Evolutionary conservation across 2,329 filamentous ascomycete species (phyloP), one percentile per base, ranked within the genome.

Genomic region (Talaromyces piceae): DNA sequence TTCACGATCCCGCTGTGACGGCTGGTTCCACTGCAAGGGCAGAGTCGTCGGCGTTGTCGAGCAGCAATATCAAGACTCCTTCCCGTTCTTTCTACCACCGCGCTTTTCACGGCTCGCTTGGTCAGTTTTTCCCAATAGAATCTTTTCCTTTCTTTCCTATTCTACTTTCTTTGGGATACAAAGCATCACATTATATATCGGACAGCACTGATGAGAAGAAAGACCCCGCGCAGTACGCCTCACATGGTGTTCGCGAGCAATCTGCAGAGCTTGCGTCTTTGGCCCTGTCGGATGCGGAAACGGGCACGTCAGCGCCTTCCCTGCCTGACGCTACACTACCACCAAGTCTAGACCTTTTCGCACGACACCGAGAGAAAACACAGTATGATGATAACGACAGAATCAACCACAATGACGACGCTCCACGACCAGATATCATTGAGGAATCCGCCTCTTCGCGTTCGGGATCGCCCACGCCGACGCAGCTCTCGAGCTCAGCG

Each of bases 191-290:
- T 30, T 7, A 30, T 30, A 30, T 30, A 30, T n/a, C n/a, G n/a
- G n/a, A n/a, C n/a, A n/a, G n/a, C n/a, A n/a, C n/a, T n/a, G n/a
- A n/a, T n/a, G n/a, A n/a, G 2, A 26, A 50, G 44, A 20, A 80
- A 69, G 87, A 91, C 63, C 86, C 81, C 59, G 79, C 82, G 16
- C 81, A 88, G 59, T 87, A 88, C 67, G 86, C 88, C 33, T 78
- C 78, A 28, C 82, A 84, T 53, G 87, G 83, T 57, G 86, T 95
- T 37, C 85, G 90, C 57, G 85, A 93, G 69, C 86, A 93, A 64
- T 94, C 90, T 2, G 88, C 89, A 47, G 88, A 95, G 69, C 77
- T 95, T 51, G 90, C 90, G 41, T 88, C 82, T 16, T 89, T 91
- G 65, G 84, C 88, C 46, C 78, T 95, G 25, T 84, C 84, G 33